Evolutionary conservation across 352 stramenopile genomes (phyloP).

Genomic region (Phytophthora pisi): DNA sequence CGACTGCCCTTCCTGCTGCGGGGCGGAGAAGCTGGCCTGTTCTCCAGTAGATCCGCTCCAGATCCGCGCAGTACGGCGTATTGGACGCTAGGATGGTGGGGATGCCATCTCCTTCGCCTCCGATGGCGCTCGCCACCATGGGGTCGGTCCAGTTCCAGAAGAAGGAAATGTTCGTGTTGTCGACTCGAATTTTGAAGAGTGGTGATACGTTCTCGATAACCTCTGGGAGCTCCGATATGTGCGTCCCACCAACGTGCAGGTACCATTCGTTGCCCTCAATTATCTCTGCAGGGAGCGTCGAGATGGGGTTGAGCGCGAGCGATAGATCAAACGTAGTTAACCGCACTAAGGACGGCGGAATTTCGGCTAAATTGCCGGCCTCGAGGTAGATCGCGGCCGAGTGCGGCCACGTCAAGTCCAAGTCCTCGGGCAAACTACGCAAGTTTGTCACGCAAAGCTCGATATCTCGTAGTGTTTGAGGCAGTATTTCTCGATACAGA

Average conservation of each 20-base stretch:
- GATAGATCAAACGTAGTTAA: slow-evolving; percentile 21
- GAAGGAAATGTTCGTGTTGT: slow-evolving; percentile 24
- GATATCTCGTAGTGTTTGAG: slow-evolving; percentile 27
- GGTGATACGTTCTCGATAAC: slow-evolving; percentile 8
- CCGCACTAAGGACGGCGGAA: slow-evolving; percentile 13
- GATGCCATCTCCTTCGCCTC: background rate
- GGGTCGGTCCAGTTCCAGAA: slow-evolving; percentile 31
- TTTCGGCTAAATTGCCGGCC: slow-evolving; percentile 10
- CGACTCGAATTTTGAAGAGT: slow-evolving; percentile 10
- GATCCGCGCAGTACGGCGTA: slow-evolving; percentile 15
- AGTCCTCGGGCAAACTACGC: slow-evolving; percentile 32
- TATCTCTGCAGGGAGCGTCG: slow-evolving; percentile 6
- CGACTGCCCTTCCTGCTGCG: background rate
- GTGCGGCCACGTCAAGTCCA: slow-evolving; percentile 42
- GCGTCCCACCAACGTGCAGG: slow-evolving; percentile 19
- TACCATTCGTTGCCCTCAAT: slow-evolving; percentile 19
- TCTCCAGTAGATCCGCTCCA: slow-evolving; percentile 8
- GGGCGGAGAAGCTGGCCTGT: background rate
- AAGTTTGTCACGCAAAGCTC: slow-evolving; percentile 43
- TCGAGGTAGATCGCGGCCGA: slow-evolving; percentile 25
- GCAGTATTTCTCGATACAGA: slow-evolving; percentile 34
- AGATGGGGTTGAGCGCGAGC: slow-evolving; percentile 22
- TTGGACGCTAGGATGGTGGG: slow-evolving; percentile 11
- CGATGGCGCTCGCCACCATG: slow-evolving; percentile 3
- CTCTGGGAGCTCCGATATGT: slow-evolving; percentile 18